Evolutionary conservation across 163 green algal genomes (phyloP).

Genomic region (Scenedesmus sp.): DNA sequence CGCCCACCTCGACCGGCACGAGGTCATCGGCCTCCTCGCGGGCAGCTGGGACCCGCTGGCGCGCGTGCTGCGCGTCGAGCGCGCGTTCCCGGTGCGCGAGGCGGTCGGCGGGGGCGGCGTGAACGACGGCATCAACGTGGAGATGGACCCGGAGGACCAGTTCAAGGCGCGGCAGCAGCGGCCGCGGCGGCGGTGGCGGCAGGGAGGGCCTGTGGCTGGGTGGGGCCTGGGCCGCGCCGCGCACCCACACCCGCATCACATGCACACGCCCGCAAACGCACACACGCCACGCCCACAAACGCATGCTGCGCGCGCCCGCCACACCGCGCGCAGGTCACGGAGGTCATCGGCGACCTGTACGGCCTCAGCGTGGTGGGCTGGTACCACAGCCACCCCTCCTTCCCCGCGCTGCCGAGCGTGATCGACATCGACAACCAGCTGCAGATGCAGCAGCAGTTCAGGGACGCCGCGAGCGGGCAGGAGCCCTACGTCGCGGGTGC

Average conservation of each 20-base stretch:
- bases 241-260: too few relatives aligned
- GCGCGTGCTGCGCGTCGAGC: conserved; percentile 53
- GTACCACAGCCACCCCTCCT: conserved; percentile 86
- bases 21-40: conserved; percentile 79
- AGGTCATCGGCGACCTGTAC: conserved; percentile 36
- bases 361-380: conserved; percentile 69
- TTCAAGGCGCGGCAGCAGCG: conserved; percentile 38
- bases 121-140: conserved; percentile 64
- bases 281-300: too few relatives aligned
- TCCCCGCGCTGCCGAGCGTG: conserved; percentile 64
- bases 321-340: conserved; percentile 10
- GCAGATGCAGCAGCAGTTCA: conserved; percentile 37
- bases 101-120: conserved; percentile 22
- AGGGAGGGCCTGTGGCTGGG: neutral
- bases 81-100: conserved; percentile 65
- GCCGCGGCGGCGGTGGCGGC: neutral
- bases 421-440: conserved; percentile 83
- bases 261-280: too few relatives aligned
- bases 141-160: conserved; percentile 79
- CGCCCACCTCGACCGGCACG: conserved; percentile 73
- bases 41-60: conserved; percentile 59
- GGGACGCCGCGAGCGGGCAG: neutral
- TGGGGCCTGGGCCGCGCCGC: too few relatives aligned
- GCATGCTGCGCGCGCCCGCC: too few relatives aligned
- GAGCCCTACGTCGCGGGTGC: conserved; percentile 65